Conservation (phyloP, 495 filamentous ascomycete genomes). For the Niebla homalea region DNA sequence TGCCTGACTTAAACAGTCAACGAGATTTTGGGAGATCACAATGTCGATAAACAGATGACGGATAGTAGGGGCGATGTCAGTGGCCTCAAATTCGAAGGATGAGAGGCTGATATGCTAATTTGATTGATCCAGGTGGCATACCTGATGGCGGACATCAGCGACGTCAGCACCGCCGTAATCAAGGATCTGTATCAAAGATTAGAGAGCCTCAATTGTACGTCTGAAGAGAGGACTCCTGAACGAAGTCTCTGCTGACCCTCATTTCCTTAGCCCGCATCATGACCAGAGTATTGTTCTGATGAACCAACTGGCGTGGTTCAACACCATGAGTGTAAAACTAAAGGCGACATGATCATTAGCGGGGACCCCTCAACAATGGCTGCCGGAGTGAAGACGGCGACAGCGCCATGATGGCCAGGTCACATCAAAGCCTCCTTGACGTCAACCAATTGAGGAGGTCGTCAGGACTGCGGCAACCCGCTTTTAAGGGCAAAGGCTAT, state of each 20-base stretch:
- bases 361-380: too few relatives aligned
- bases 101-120: neutral
- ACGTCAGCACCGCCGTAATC: slow-evolving; percentile 66
- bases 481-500: too few relatives aligned
- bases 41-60: slow-evolving; percentile 96
- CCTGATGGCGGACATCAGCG: slow-evolving; percentile 93
- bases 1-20: slow-evolving; percentile 48
- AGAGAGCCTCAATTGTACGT: slow-evolving; percentile 68
- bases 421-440: too few relatives aligned
- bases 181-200: slow-evolving; percentile 72
- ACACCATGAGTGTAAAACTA: neutral
- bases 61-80: slow-evolving; percentile 82
- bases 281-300: slow-evolving; percentile 78
- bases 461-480: too few relatives aligned
- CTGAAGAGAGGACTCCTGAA: neutral
- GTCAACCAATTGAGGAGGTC: too few relatives aligned
- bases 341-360: too few relatives aligned
- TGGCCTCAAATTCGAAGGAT: slow-evolving; percentile 12
- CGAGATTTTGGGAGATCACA: slow-evolving; percentile 83
- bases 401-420: too few relatives aligned
- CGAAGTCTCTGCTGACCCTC: neutral
- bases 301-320: neutral
- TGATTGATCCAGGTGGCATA: slow-evolving; percentile 55
- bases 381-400: too few relatives aligned
- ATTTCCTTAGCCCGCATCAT: slow-evolving; percentile 55